A percentile compares a stretch with the other conserved stretches of the same genome.
phyloP scores from a whole-genome alignment of 306 rosid species.

The Dryas alaskensis region DNA sequence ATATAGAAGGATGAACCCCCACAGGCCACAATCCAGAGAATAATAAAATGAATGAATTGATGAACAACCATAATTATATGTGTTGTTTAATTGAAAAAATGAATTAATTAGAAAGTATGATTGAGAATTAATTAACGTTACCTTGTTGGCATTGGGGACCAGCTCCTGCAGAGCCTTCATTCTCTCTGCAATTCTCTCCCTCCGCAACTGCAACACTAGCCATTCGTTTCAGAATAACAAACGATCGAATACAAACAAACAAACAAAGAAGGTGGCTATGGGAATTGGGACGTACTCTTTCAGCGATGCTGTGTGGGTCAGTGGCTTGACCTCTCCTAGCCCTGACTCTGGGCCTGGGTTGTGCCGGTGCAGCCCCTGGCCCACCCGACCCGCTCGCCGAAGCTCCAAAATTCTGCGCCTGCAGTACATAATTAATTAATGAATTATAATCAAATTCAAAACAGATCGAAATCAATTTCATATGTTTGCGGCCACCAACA shows the following conservation, averaged over 20 bases:
- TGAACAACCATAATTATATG: conserved; percentile 1
- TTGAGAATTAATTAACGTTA: conserved; percentile 4
- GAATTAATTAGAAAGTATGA: not conserved
- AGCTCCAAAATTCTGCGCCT: conserved; percentile 49
- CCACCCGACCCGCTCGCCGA: conserved; percentile 42
- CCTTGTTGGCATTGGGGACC: conserved; percentile 98
- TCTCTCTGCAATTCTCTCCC: conserved; percentile 98
- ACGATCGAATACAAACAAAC: not conserved
- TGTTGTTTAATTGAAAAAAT: not conserved
- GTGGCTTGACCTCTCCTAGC: conserved; percentile 98
- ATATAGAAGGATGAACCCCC: no score
- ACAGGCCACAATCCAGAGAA: no score
- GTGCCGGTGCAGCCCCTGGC: conserved; percentile 51
- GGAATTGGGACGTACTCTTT: conserved; percentile 53
- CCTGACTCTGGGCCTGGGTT: conserved; percentile 84
- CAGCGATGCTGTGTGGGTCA: conserved; percentile 98
- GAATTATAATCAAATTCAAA: not conserved
- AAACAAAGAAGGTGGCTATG: not conserved
- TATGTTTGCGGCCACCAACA: not conserved
- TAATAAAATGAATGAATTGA: not conserved
- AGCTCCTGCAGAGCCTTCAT: conserved; percentile 97
- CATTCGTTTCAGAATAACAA: not conserved
- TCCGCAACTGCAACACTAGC: conserved; percentile 62
- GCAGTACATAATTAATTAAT: conserved; percentile 1
- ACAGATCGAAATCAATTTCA: not conserved